Evolutionary conservation across 1,284 basidiomycete species (phyloP).

Genomic region (Microbotryum lychnidis-dioicae): DNA sequence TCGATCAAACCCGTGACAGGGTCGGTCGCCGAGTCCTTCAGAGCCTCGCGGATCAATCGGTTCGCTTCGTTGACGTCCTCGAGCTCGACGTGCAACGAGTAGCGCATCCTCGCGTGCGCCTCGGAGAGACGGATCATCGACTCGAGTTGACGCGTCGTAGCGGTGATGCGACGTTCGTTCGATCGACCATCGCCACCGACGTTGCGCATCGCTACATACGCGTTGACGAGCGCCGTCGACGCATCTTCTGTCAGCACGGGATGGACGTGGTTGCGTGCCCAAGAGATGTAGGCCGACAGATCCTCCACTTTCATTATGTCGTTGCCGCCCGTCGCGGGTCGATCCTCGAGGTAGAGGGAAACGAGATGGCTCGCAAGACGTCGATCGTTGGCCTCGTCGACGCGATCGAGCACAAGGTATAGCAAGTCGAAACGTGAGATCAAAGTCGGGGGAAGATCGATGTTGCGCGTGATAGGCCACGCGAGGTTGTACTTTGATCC

Average conservation of each 20-base stretch:
- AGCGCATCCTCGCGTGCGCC: conserved; percentile 91
- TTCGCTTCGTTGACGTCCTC: conserved; percentile 83
- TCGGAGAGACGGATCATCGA: conserved; percentile 97
- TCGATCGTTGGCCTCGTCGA: conserved; percentile 84
- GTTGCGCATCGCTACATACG: conserved; percentile 90
- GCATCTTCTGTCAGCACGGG: conserved; percentile 85
- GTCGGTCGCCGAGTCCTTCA: conserved; percentile 76
- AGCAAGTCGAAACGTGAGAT: conserved; percentile 96
- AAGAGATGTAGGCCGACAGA: conserved; percentile 89
- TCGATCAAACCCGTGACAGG: conserved; percentile 93
- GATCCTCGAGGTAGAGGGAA: conserved; percentile 85
- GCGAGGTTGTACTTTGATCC: conserved; percentile 74
- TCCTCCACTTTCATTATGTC: conserved; percentile 81
- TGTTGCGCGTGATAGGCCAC: conserved; percentile 43
- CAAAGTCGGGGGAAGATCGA: conserved; percentile 84
- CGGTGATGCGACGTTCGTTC: conserved; percentile 88
- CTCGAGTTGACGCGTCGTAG: conserved; percentile 93
- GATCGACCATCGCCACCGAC: conserved; percentile 80
- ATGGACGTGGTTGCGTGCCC: conserved; percentile 78
- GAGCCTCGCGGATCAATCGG: conserved; percentile 87
- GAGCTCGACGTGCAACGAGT: conserved; percentile 68
- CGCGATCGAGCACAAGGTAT: conserved; percentile 93
- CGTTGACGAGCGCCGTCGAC: conserved; percentile 69
- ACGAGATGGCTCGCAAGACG: conserved; percentile 88
- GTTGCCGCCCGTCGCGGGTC: conserved; percentile 56